Conservation (phyloP, 2,329 filamentous ascomycete genomes). For the Periconia sp. region DNA sequence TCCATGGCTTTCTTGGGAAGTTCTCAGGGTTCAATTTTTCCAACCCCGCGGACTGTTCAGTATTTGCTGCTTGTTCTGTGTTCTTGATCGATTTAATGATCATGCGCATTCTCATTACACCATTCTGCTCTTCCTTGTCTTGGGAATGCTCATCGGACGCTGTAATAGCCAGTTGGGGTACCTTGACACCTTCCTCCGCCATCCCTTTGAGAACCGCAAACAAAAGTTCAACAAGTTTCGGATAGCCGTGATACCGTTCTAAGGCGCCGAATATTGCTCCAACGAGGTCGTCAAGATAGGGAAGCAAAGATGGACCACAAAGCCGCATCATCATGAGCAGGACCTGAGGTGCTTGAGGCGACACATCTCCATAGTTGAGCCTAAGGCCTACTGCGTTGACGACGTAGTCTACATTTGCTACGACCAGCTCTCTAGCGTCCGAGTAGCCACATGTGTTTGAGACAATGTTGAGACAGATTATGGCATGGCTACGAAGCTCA, state of each 20-base stretch:
- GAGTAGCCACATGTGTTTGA: slow-evolving; percentile 73
- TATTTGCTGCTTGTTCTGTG: slow-evolving; percentile 30
- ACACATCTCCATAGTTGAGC: slow-evolving; percentile 88
- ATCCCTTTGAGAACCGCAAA: slow-evolving; percentile 83
- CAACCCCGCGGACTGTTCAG: slow-evolving; percentile 23
- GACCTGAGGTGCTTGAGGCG: slow-evolving; percentile 86
- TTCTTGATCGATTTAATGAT: slow-evolving; percentile 35
- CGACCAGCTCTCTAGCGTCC: slow-evolving; percentile 74
- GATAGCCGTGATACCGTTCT: slow-evolving; percentile 95
- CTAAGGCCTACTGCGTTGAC: slow-evolving; percentile 89
- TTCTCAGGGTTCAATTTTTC: slow-evolving; percentile 14
- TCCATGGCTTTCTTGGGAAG: slow-evolving; percentile 38
- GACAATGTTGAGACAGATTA: slow-evolving; percentile 80
- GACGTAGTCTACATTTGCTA: slow-evolving; percentile 94
- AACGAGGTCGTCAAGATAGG: slow-evolving; percentile 89
- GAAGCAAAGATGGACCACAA: slow-evolving; percentile 77
- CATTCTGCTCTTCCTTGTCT: slow-evolving; percentile 2
- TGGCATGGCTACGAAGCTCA: slow-evolving; percentile 75
- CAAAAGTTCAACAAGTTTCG: slow-evolving; percentile 78
- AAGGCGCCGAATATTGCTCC: slow-evolving; percentile 88
- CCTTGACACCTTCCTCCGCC: slow-evolving; percentile 75
- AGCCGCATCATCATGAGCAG: slow-evolving; percentile 92
- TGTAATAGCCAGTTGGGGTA: slow-evolving; percentile 50
- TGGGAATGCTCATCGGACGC: neutral
- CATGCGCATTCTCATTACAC: slow-evolving; percentile 17